Base-by-base conservation (phyloP, 1,139 yeast species). In the Yamadazyma trypodendri region DNA sequence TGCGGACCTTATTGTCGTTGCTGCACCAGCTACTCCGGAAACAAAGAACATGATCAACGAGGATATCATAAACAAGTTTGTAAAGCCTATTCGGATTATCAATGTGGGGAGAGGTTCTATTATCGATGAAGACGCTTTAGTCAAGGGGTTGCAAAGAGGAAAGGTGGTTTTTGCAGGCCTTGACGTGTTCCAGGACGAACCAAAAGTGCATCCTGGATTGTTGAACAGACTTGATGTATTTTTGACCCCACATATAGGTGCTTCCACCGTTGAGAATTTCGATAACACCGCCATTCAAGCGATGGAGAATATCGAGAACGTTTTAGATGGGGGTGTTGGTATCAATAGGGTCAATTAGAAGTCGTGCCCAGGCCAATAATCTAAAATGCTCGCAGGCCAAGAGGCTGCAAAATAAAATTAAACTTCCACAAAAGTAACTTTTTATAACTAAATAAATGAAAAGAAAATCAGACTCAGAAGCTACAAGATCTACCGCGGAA, bases 61-160 rank as follows among this genome's bases (percentile, higher is more conserved):
- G 20, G 51, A 67, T 1, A 54, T 80, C 1, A 67, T 86, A 13
- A 57, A 61, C 9, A 59, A 70, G 32, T 75, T 84, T 46, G 57
- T 60, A 17, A 58, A 63, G 24, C 81, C 81, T 2, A 72, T 82
- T 13, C 68, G 87, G 45, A 65, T 88, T 24, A 81, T 88, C 40
- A 88, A 88, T 55, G 80, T 85, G 24, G 95, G 95, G 1, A 71
- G 94, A 46, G 94, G 94, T 1, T 57, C 73, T 4, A 77, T 87
- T 22, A 69, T 89, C 41, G 84, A 88, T 52, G 95, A 86, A 51
- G 68, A 71, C 15, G 95, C 83, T 1, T 65, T 89, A 35, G 75
- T 86, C 2, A 68, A 65, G 8, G 95, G 88, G 0, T 67, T 89
- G 42, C 71, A 80, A 45, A 55, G 69, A 3, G 95, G 94, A 1